phyloP scores from a whole-genome alignment of 805 yeast species.

The Barnettozyma botsteinii region DNA sequence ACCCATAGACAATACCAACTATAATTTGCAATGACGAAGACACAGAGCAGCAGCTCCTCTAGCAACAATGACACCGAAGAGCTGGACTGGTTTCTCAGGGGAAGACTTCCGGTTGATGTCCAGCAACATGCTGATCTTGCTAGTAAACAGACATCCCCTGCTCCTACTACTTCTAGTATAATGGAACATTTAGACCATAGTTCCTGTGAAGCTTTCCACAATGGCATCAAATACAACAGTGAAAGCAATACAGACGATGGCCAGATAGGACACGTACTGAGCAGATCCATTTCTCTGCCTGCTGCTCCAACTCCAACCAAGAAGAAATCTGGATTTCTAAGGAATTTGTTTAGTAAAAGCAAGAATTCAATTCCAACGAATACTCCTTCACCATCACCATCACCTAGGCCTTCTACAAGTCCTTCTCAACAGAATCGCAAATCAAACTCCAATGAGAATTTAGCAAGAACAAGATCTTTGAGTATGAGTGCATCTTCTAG shows the following conservation, averaged over 20 bases:
- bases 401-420: conserved; percentile 10
- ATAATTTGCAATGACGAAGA: background rate
- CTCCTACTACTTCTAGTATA: conserved; percentile 4
- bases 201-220: conserved; percentile 6
- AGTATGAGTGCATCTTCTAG: conserved; percentile 6
- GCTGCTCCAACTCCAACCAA: conserved; percentile 9
- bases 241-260: background rate
- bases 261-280: conserved; percentile 15
- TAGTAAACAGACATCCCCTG: background rate
- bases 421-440: background rate
- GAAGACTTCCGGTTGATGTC: conserved; percentile 17
- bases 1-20: too few species aligned
- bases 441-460: background rate
- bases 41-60: background rate
- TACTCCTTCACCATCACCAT: conserved; percentile 12
- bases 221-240: background rate
- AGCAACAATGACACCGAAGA: conserved; percentile 23
- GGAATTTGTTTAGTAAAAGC: conserved; percentile 27
- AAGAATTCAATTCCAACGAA: conserved; percentile 9
- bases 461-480: conserved; percentile 16
- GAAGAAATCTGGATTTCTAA: conserved; percentile 33
- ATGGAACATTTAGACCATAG: background rate
- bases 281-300: conserved; percentile 30
- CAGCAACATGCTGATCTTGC: background rate
- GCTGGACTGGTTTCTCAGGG: conserved; percentile 48